Percentiles rank a stretch among this genome's conserved stretches.
phyloP scores from a whole-genome alignment of 306 rosid species.

The Benincasa hispida region DNA sequence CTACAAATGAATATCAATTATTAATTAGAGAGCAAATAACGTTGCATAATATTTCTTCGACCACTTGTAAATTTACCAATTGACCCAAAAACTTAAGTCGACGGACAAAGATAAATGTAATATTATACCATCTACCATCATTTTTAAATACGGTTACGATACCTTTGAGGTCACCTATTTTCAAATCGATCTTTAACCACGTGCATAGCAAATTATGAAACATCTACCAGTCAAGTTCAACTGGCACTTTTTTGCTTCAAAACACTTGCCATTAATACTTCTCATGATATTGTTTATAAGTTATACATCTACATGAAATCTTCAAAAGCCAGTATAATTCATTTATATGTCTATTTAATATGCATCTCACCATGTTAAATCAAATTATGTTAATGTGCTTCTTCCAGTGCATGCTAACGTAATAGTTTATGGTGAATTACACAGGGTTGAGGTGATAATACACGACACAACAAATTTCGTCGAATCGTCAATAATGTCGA shows the following conservation, averaged over 20 bases:
- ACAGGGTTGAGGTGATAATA: conserved; percentile 90
- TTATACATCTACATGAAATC: background rate
- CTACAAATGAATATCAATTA: too few relatives aligned
- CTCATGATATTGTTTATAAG: background rate
- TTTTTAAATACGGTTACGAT: conserved; percentile 82
- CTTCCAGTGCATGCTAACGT: background rate
- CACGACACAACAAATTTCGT: conserved; percentile 48
- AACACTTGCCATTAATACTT: too few relatives aligned
- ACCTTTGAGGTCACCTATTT: conserved; percentile 89
- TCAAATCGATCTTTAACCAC: conserved; percentile 65
- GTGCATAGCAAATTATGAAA: conserved; percentile 86
- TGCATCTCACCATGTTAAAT: background rate
- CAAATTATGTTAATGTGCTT: background rate
- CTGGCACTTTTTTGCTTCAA: too few relatives aligned
- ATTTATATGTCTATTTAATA: background rate
- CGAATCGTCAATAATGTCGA: conserved; percentile 56
- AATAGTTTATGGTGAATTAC: background rate
- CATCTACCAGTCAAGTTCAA: too few relatives aligned
- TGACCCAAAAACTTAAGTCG: too few relatives aligned
- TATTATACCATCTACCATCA: background rate
- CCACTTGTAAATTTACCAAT: too few relatives aligned
- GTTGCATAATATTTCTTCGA: too few relatives aligned
- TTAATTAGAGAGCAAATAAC: too few relatives aligned
- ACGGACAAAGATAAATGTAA: too few relatives aligned
- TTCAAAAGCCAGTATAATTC: background rate